phyloP scores from a whole-genome alignment of 1,139 yeast genomes.

The Candida anutae region DNA sequence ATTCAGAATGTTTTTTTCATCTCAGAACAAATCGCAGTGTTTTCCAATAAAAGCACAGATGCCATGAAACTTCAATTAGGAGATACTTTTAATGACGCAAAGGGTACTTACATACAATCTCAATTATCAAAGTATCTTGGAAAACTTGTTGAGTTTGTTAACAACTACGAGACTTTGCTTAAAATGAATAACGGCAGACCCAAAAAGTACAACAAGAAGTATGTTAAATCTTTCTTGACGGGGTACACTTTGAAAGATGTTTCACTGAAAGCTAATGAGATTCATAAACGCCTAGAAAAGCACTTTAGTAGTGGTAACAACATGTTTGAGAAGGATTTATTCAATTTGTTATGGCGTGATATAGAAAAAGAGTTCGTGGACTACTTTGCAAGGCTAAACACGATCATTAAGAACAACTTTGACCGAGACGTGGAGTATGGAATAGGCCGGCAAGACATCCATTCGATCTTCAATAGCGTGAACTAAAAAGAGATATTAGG shows the following conservation, averaged over 20 bases:
- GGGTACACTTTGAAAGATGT: slow-evolving; percentile 56
- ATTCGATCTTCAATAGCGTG: slow-evolving; percentile 12
- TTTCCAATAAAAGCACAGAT: slow-evolving; percentile 20
- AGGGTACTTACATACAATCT: slow-evolving; percentile 36
- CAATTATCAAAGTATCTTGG: slow-evolving; percentile 45
- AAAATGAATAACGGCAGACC: slow-evolving; percentile 43
- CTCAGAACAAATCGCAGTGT: slow-evolving; percentile 38
- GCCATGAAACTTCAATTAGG: slow-evolving; percentile 39
- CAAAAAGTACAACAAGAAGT: slow-evolving; percentile 55
- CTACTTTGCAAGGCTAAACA: slow-evolving; percentile 31
- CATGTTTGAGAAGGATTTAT: slow-evolving; percentile 39
- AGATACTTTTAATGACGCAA: slow-evolving; percentile 41
- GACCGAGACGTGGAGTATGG: slow-evolving; percentile 35
- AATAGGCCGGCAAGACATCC: slow-evolving; percentile 29
- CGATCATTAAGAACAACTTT: slow-evolving; percentile 27
- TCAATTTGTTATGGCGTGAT: slow-evolving; percentile 38
- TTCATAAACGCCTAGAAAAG: slow-evolving; percentile 49
- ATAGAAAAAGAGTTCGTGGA: slow-evolving; percentile 29
- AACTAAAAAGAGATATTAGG: no score
- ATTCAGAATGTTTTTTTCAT: slow-evolving; percentile 58
- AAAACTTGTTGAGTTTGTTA: slow-evolving; percentile 56
- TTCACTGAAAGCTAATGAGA: slow-evolving; percentile 43
- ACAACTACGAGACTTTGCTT: slow-evolving; percentile 50
- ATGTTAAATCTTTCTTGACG: slow-evolving; percentile 48
- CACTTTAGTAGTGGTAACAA: slow-evolving; percentile 45